Base-by-base conservation (phyloP, 257 asterid genomes). In the Solanum neorickii region DNA sequence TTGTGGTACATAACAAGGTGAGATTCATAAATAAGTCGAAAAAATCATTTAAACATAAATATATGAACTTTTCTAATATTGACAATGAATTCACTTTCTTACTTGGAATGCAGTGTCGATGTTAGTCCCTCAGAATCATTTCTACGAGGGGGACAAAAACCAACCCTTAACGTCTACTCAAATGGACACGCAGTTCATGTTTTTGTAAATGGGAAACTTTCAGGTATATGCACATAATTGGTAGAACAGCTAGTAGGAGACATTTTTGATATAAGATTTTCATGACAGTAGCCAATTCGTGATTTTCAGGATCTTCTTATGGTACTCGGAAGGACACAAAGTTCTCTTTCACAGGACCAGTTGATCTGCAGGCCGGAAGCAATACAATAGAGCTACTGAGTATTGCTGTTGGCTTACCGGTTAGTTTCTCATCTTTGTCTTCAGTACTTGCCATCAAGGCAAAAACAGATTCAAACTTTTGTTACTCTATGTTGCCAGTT, bases 1-100 rank as follows among this genome's bases (percentile, higher is more conserved):
- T 91, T 94, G 90, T 94, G 98, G 98, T 94, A 93, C 86, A 90
- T 88, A 74, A 94, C 93, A 82, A 91, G 94, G 98, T 94, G 83
- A 88, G 91, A 6, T 10, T 82, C 46, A 49, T 49, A 82, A 3
- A 31, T 49, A 49, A 29, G 44, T 49, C 31, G 62, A 77, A 76
- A 77, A 47, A 80, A 47, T 80, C 42, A 16, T 14, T 42, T 44
- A 29, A 80, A 80, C 68, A 27, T 15, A 9, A 46, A 6, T 78
- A 27, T 9, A 46, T 46, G 27, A n/a, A 42, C 33, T 69, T 68
- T 69, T 78, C 41, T 78, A 9, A 25, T 78, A 15, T 27, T 29
- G 46, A 29, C 16, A 41, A 42, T n/a, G 5, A 66, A 7, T 72
- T 47, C 21, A n/a, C 23, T 25, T 42, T 35, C 88, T 47, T 85